A percentile compares a stretch with the other conserved stretches of the same genome.
phyloP scores from a whole-genome alignment of 129 eudicot species.

The Deinandra increscens region DNA sequence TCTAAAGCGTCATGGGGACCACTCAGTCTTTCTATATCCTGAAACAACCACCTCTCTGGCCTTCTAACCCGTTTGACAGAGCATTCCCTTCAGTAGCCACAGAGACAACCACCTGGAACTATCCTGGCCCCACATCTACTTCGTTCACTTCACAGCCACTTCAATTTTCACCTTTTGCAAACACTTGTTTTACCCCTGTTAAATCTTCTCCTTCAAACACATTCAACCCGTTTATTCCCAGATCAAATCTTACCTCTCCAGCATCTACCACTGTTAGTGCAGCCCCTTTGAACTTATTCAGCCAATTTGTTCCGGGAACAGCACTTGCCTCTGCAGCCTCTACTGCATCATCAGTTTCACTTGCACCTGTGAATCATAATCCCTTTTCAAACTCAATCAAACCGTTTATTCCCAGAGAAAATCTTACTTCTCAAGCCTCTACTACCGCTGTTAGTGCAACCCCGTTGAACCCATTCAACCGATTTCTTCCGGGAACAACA shows the following conservation, averaged over 20 bases:
- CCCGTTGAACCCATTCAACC: too few species aligned
- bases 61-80: background rate
- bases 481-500: too few species aligned
- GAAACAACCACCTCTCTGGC: too few species aligned
- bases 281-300: background rate
- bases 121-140: slow-evolving; percentile 20
- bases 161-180: slow-evolving; percentile 16
- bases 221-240: slow-evolving; percentile 4
- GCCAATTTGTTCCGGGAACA: background rate
- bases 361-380: too few species aligned
- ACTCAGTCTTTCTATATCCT: background rate
- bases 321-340: background rate
- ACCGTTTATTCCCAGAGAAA: too few species aligned
- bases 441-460: too few species aligned
- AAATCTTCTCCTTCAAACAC: slow-evolving; percentile 11
- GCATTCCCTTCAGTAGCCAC: background rate
- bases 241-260: background rate
- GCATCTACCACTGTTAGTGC: slow-evolving; percentile 6
- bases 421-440: too few species aligned
- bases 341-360: too few species aligned
- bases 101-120: slow-evolving; percentile 9
- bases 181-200: background rate
- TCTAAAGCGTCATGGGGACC: slow-evolving; percentile 20
- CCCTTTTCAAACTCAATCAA: too few species aligned
- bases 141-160: slow-evolving; percentile 21